Evolutionary conservation across 176 grass and related monocot genomes (phyloP).

Genomic region (Rhipidocladum racemiflorum): DNA sequence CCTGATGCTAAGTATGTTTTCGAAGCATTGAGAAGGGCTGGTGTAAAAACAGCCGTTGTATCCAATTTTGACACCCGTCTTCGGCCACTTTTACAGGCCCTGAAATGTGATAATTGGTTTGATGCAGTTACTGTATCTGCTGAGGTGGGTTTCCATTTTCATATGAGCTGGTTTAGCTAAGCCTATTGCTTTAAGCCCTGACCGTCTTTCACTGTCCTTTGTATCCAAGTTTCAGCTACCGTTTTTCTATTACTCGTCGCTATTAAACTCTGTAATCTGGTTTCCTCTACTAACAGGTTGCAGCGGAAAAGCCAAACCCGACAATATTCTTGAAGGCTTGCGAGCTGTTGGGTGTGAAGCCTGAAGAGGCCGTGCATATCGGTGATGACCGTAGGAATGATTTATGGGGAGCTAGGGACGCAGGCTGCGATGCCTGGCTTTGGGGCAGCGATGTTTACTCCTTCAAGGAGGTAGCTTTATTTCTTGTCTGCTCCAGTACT

Average conservation of each 20-base stretch:
- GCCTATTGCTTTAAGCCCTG: neutral
- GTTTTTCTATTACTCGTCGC: neutral
- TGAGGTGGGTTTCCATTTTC: too few relatives aligned
- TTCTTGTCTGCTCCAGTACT: neutral
- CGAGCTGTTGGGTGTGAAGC: constrained; percentile 72
- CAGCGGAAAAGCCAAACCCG: constrained; percentile 93
- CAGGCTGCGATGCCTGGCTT: constrained; percentile 95
- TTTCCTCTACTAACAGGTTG: constrained; percentile 49
- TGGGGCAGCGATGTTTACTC: constrained; percentile 66
- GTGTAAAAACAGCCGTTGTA: constrained; percentile 71
- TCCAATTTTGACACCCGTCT: constrained; percentile 85
- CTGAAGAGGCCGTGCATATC: constrained; percentile 88
- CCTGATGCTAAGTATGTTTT: constrained; percentile 76
- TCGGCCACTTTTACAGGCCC: constrained; percentile 57
- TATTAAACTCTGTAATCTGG: constrained; percentile 7
- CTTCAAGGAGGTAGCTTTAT: neutral
- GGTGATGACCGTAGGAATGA: constrained; percentile 96
- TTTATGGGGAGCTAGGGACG: constrained; percentile 91
- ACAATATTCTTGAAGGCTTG: constrained; percentile 96
- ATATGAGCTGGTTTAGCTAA: neutral
- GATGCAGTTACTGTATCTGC: too few relatives aligned
- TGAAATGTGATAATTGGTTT: constrained; percentile 10
- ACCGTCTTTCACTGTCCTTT: neutral
- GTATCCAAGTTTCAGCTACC: neutral
- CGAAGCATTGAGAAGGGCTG: constrained; percentile 57